phyloP scores from a whole-genome alignment of 2,329 filamentous ascomycete species.

The Arthrinium puccinioides region DNA sequence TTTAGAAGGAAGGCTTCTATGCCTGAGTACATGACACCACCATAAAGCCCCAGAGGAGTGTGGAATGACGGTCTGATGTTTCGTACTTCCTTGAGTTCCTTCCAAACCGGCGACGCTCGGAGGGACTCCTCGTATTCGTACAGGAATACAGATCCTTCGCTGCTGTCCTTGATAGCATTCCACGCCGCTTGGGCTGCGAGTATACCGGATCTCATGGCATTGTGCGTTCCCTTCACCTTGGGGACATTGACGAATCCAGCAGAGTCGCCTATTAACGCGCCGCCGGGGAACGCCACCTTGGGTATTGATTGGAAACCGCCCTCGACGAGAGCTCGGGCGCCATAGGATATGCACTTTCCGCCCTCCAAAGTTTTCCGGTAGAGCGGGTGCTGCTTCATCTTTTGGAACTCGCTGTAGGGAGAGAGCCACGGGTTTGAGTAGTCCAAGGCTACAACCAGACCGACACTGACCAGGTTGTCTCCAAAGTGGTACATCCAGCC shows the following conservation, averaged over 20 bases:
- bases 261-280: slow-evolving; percentile 90
- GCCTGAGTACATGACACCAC: slow-evolving; percentile 86
- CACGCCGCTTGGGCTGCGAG: slow-evolving; percentile 88
- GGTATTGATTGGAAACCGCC: slow-evolving; percentile 97
- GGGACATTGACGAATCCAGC: slow-evolving; percentile 96
- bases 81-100: slow-evolving; percentile 86
- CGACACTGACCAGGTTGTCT: slow-evolving; percentile 89
- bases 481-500: slow-evolving; percentile 99
- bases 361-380: slow-evolving; percentile 84
- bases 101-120: slow-evolving; percentile 83
- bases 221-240: slow-evolving; percentile 98
- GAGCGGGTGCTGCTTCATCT: slow-evolving; percentile 95
- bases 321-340: slow-evolving; percentile 83
- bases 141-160: slow-evolving; percentile 73
- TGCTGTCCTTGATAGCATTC: slow-evolving; percentile 55
- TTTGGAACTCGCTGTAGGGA: slow-evolving; percentile 94
- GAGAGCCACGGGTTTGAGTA: slow-evolving; percentile 96
- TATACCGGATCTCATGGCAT: slow-evolving; percentile 96
- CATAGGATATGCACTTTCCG: slow-evolving; percentile 96
- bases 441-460: slow-evolving; percentile 87
- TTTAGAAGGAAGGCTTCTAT: slow-evolving; percentile 84
- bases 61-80: slow-evolving; percentile 98
- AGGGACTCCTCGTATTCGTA: slow-evolving; percentile 91
- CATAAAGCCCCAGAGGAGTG: slow-evolving; percentile 76
- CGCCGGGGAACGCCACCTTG: slow-evolving; percentile 92